phyloP scores from a whole-genome alignment of 352 stramenopile species.

The Chrysophaeum taylorii region DNA sequence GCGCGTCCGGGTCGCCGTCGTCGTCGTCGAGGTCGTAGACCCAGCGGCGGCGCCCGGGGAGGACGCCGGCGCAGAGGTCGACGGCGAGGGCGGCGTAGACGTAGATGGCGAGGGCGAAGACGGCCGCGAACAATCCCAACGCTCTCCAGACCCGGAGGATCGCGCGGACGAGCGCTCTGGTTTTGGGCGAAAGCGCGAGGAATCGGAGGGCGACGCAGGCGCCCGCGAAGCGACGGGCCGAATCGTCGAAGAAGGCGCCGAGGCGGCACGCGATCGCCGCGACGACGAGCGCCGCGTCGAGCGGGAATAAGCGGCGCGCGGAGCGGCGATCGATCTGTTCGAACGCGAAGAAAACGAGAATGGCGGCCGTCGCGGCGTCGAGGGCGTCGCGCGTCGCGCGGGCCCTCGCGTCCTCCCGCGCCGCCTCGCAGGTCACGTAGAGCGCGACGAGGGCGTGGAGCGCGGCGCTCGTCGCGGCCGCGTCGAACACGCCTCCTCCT shows the following conservation, averaged over 20 bases:
- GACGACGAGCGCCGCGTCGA: neutral
- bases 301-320: neutral
- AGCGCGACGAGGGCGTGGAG: too few species aligned
- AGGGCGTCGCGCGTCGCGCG: neutral
- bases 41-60: neutral
- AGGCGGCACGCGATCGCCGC: neutral
- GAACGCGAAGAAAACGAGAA: too few species aligned
- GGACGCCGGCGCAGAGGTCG: slow-evolving; percentile 10
- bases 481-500: too few species aligned
- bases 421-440: too few species aligned
- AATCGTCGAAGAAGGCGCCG: neutral
- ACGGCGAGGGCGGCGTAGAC: slow-evolving; percentile 16
- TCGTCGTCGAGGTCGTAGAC: slow-evolving; percentile 8
- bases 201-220: neutral
- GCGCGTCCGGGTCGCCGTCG: slow-evolving; percentile 4
- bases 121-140: slow-evolving; percentile 5
- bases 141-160: neutral
- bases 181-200: slow-evolving; percentile 1
- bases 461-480: too few species aligned
- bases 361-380: neutral
- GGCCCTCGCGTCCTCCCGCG: too few species aligned
- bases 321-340: too few species aligned
- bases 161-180: slow-evolving; percentile 4
- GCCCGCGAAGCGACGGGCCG: neutral
- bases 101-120: slow-evolving; percentile 14